phyloP scores from a whole-genome alignment of 495 filamentous ascomycete species.

The Penicillium egyptiacum region DNA sequence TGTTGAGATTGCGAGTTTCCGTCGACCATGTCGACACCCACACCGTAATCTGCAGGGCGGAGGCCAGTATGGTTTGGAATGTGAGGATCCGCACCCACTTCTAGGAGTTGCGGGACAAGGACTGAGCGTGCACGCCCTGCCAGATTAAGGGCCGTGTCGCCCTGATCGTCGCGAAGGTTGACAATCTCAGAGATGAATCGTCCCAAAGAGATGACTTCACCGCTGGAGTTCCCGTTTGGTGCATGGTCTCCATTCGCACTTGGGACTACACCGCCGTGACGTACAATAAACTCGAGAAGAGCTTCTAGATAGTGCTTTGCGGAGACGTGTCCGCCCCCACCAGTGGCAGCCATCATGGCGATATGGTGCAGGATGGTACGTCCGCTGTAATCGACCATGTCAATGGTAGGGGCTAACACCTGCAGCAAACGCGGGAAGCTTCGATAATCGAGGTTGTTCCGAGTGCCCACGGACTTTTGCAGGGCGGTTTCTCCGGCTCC shows the following conservation, averaged over 20 bases:
- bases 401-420: slow-evolving; percentile 84
- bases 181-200: slow-evolving; percentile 96
- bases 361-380: slow-evolving; percentile 95
- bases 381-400: slow-evolving; percentile 82
- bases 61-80: slow-evolving; percentile 88
- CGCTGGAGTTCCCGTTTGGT: slow-evolving; percentile 31
- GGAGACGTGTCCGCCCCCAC: slow-evolving; percentile 73
- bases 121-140: slow-evolving; percentile 89
- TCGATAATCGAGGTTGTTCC: slow-evolving; percentile 83
- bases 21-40: slow-evolving; percentile 66
- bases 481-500: slow-evolving; percentile 84
- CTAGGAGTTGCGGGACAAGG: slow-evolving; percentile 88
- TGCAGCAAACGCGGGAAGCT: slow-evolving; percentile 85
- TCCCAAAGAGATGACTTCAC: slow-evolving; percentile 73
- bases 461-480: slow-evolving; percentile 82
- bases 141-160: slow-evolving; percentile 92
- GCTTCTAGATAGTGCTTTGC: slow-evolving; percentile 93
- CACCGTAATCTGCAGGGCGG: slow-evolving; percentile 85
- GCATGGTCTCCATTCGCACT: slow-evolving; percentile 35
- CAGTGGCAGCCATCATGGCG: slow-evolving; percentile 88
- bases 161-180: slow-evolving; percentile 85
- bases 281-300: slow-evolving; percentile 87
- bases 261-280: slow-evolving; percentile 65
- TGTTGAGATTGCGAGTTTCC: slow-evolving; percentile 47
- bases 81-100: slow-evolving; percentile 86